Evolutionary conservation across 768 basidiomycete species (phyloP).

Genomic region (Agrocybe chaxingu): DNA sequence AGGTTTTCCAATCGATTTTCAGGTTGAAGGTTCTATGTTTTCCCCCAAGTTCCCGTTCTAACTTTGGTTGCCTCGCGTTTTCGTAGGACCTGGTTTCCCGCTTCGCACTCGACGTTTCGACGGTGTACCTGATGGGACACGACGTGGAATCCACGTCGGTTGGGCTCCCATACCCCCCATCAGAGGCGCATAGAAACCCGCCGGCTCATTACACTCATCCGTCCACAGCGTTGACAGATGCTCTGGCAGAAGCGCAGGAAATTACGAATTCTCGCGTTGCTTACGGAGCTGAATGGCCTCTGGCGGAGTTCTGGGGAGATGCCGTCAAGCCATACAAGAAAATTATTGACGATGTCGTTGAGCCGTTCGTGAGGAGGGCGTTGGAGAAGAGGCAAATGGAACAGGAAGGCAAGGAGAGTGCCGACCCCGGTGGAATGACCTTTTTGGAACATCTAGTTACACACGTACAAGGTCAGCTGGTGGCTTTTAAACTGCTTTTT

Average conservation of each 20-base stretch:
- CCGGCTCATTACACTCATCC: slow-evolving; percentile 26
- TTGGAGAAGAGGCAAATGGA: slow-evolving; percentile 35
- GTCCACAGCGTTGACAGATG: slow-evolving; percentile 39
- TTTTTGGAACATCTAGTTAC: slow-evolving; percentile 50
- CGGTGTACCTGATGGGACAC: slow-evolving; percentile 54
- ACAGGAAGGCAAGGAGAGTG: slow-evolving; percentile 10
- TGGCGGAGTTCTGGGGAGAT: slow-evolving; percentile 49
- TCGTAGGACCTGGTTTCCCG: slow-evolving; percentile 39
- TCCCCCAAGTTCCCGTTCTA: slow-evolving; percentile 39
- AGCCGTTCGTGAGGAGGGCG: slow-evolving; percentile 46
- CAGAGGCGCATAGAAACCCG: slow-evolving; percentile 21
- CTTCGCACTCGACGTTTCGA: slow-evolving; percentile 63
- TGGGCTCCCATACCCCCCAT: slow-evolving; percentile 47
- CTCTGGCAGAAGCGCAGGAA: slow-evolving; percentile 45
- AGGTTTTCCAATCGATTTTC: slow-evolving; percentile 55
- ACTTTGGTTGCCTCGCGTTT: not conserved
- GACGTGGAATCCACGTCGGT: slow-evolving; percentile 47
- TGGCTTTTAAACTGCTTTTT: too few species aligned
- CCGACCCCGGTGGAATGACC: slow-evolving; percentile 24
- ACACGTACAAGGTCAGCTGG: slow-evolving; percentile 32
- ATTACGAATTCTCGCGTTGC: slow-evolving; percentile 31
- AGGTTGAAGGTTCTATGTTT: slow-evolving; percentile 30
- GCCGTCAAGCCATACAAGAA: slow-evolving; percentile 36
- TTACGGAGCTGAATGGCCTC: slow-evolving; percentile 30
- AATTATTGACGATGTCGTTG: slow-evolving; percentile 45